A percentile compares a stretch with the other conserved stretches of the same genome.
Conservation (phyloP, 768 basidiomycete species). For the Phlegmacium glaucopus region DNA sequence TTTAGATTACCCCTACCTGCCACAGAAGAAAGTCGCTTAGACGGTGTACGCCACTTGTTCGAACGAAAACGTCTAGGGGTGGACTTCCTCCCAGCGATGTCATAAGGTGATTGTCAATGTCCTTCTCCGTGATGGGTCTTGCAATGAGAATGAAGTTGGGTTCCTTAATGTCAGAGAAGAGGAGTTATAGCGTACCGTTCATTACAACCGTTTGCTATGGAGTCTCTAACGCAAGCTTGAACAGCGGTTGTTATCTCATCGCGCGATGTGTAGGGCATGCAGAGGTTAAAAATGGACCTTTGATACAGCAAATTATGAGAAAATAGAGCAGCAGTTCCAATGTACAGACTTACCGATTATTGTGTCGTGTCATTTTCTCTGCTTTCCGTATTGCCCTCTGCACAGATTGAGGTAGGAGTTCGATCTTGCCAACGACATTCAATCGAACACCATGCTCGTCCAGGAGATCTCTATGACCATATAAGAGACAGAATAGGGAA, state of each 20-base stretch:
- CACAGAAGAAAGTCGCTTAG: conserved; percentile 90
- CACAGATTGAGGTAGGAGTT: conserved; percentile 77
- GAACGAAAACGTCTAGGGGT: conserved; percentile 84
- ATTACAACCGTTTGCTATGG: conserved; percentile 21
- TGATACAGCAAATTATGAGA: background rate
- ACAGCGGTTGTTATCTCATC: conserved; percentile 91
- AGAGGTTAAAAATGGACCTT: conserved; percentile 87
- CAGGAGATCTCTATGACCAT: conserved; percentile 60
- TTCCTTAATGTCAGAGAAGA: background rate
- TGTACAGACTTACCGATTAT: conserved; percentile 51
- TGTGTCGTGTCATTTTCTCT: conserved; percentile 71
- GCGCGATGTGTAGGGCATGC: conserved; percentile 88
- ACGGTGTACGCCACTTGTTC: conserved; percentile 88
- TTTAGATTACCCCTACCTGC: conserved; percentile 63
- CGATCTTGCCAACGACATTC: conserved; percentile 72
- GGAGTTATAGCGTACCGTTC: conserved; percentile 15
- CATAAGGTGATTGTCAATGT: conserved; percentile 65
- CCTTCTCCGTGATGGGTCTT: conserved; percentile 55
- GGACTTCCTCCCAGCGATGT: conserved; percentile 64
- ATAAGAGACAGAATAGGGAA: background rate
- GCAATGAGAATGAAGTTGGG: background rate
- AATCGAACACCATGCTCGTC: conserved; percentile 81
- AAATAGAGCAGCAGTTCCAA: background rate
- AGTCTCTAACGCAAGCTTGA: conserved; percentile 41
- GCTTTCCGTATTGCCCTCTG: conserved; percentile 66